A percentile compares a stretch with the other conserved stretches of the same genome.
Evolutionary conservation across 2,329 filamentous ascomycete species (phyloP).

Genomic region (Rhynchosporium agropyri): DNA sequence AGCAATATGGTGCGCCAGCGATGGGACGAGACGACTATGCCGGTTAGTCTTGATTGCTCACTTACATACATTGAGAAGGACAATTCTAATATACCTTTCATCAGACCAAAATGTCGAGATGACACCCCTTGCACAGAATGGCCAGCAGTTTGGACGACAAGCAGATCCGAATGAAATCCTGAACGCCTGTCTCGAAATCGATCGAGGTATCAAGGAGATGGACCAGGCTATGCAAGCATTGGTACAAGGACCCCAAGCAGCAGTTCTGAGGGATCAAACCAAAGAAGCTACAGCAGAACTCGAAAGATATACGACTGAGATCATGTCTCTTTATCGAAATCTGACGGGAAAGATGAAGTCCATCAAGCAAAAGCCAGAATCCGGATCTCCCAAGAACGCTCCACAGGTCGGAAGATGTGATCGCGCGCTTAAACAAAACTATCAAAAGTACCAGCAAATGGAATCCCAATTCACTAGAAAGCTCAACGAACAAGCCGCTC

Average conservation of each 20-base stretch:
- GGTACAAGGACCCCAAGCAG: slow-evolving; percentile 56
- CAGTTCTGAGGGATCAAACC: slow-evolving; percentile 52
- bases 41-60: slow-evolving; percentile 35
- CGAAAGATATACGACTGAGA: slow-evolving; percentile 54
- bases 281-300: too few relatives aligned
- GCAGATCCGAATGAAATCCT: slow-evolving; percentile 75
- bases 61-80: neutral
- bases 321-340: slow-evolving; percentile 79
- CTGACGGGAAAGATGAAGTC: slow-evolving; percentile 78
- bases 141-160: slow-evolving; percentile 49
- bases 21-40: slow-evolving; percentile 46
- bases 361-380: slow-evolving; percentile 81
- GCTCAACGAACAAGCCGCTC: slow-evolving; percentile 79
- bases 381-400: slow-evolving; percentile 71
- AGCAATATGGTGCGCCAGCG: slow-evolving; percentile 46
- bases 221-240: slow-evolving; percentile 73
- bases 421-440: slow-evolving; percentile 67
- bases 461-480: slow-evolving; percentile 81
- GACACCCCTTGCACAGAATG: slow-evolving; percentile 56
- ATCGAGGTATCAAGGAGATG: slow-evolving; percentile 74
- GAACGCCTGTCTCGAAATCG: slow-evolving; percentile 82
- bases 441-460: slow-evolving; percentile 66
- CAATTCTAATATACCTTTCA: neutral
- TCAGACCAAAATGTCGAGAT: slow-evolving; percentile 62
- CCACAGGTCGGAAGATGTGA: slow-evolving; percentile 82